These are phyloP conservation scores for Lophium mytilinum DNA, from an alignment of 495 filamentous ascomycete genomes.

Conservation along the genomic window DNA sequence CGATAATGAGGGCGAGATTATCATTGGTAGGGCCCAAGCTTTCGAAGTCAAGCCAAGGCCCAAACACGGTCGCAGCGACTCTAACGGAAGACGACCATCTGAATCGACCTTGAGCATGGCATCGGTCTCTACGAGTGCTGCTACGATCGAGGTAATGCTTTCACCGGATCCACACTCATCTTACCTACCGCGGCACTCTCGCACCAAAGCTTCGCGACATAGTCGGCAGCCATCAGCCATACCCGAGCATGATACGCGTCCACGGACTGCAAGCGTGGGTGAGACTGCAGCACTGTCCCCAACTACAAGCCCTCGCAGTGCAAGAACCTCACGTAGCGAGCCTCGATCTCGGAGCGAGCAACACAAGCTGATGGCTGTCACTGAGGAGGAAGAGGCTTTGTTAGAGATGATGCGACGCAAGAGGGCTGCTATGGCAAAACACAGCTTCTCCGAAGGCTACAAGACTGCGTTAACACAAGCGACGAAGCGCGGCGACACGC, in stretches of 20 bases:
- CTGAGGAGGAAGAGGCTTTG: slow-evolving; percentile 74
- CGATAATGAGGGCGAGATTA: slow-evolving; percentile 14
- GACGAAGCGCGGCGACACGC: not conserved
- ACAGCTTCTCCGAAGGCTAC: slow-evolving; percentile 53
- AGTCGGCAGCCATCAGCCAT: slow-evolving; percentile 21
- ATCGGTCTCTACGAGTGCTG: slow-evolving; percentile 17
- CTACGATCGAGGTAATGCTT: slow-evolving; percentile 24
- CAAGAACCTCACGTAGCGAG: slow-evolving; percentile 13
- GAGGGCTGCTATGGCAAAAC: slow-evolving; percentile 66
- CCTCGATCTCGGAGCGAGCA: slow-evolving; percentile 6
- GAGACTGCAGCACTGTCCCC: slow-evolving; percentile 4
- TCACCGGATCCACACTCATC: slow-evolving; percentile 13
- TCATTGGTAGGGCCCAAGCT: slow-evolving; percentile 25
- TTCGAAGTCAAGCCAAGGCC: slow-evolving; percentile 21
- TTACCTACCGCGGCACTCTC: slow-evolving; percentile 5
- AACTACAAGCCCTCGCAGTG: slow-evolving; percentile 9
- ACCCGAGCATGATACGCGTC: slow-evolving; percentile 12
- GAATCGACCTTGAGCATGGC: slow-evolving; percentile 12
- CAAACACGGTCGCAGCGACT: not conserved
- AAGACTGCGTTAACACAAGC: slow-evolving; percentile 21
- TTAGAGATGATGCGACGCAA: slow-evolving; percentile 74
- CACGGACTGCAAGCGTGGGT: slow-evolving; percentile 3
- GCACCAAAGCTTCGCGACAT: slow-evolving; percentile 15
- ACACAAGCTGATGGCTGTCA: slow-evolving; percentile 71
- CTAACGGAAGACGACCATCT: slow-evolving; percentile 2